Evolutionary conservation across 768 basidiomycete species (phyloP).

Genomic region (Xerocomus potaroensis): DNA sequence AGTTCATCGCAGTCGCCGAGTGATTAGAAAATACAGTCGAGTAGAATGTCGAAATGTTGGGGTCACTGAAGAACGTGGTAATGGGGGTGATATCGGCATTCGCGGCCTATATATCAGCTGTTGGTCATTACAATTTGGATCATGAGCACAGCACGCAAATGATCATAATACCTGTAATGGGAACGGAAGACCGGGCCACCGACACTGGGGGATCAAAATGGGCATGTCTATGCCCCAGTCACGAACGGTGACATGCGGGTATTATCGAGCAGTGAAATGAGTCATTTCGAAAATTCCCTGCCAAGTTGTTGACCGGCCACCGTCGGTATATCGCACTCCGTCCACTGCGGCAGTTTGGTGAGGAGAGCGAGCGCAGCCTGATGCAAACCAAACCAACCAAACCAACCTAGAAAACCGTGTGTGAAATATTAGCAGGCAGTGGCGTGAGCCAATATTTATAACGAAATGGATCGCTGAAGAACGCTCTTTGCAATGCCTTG

Average conservation of each 20-base stretch:
- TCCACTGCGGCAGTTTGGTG: too few relatives aligned
- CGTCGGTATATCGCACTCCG: too few relatives aligned
- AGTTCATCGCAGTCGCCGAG: slow-evolving; percentile 7
- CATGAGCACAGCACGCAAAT: slow-evolving; percentile 15
- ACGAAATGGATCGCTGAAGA: slow-evolving; percentile 1
- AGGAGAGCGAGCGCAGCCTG: too few relatives aligned
- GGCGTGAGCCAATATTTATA: too few relatives aligned
- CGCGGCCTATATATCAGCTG: slow-evolving; percentile 18
- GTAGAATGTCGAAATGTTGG: background rate
- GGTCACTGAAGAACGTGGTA: slow-evolving; percentile 4
- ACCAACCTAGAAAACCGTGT: background rate
- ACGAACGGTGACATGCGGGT: too few relatives aligned
- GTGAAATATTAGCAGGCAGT: slow-evolving; percentile 11
- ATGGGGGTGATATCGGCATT: background rate
- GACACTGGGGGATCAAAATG: background rate
- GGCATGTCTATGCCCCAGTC: background rate
- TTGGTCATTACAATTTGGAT: slow-evolving; percentile 11
- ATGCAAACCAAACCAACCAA: too few relatives aligned
- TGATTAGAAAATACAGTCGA: background rate
- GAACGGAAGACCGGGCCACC: slow-evolving; percentile 3
- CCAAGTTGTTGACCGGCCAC: too few relatives aligned
- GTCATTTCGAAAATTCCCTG: background rate
- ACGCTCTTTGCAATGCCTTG: slow-evolving; percentile 12
- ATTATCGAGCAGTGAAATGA: too few relatives aligned
- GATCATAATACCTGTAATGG: background rate